These are phyloP conservation scores for Saturnispora saitoi DNA, from an alignment of 805 yeast species.

Conservation along the genomic window DNA sequence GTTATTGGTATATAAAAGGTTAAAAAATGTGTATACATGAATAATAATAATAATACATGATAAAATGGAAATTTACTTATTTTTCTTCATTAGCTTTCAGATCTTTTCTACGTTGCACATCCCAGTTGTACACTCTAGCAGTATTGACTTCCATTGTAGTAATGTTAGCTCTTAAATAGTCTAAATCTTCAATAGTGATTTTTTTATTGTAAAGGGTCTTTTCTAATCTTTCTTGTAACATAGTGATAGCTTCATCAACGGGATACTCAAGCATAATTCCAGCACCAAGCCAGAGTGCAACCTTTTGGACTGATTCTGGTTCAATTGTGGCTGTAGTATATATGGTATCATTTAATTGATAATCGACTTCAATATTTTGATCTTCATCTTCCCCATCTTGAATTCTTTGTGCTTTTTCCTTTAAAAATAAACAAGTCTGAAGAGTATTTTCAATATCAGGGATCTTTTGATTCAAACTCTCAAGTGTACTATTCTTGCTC, in stretches of 20 bases:
- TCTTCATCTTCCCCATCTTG: constrained; percentile 24
- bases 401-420: constrained; percentile 35
- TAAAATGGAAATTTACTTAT: not conserved
- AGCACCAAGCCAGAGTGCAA: constrained; percentile 95
- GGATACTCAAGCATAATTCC: constrained; percentile 96
- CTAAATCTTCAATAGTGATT: constrained; percentile 74
- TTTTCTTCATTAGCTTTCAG: constrained; percentile 20
- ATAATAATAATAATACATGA: not conserved
- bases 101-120: constrained; percentile 63
- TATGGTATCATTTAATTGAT: constrained; percentile 88
- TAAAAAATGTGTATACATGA: no score
- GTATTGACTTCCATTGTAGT: constrained; percentile 98
- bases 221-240: constrained; percentile 52
- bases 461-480: constrained; percentile 55
- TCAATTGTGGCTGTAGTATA: constrained; percentile 74
- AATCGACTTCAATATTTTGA: constrained; percentile 52
- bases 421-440: constrained; percentile 56
- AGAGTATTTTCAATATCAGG: constrained; percentile 92
- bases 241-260: constrained; percentile 71
- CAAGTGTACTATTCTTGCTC: constrained; percentile 40
- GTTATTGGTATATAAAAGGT: not conserved
- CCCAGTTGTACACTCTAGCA: constrained; percentile 87
- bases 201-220: constrained; percentile 52
- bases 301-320: constrained; percentile 46
- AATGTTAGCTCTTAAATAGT: constrained; percentile 76